Evolutionary conservation across 352 stramenopile species (phyloP).

Genomic region (Globisporangium canariense): DNA sequence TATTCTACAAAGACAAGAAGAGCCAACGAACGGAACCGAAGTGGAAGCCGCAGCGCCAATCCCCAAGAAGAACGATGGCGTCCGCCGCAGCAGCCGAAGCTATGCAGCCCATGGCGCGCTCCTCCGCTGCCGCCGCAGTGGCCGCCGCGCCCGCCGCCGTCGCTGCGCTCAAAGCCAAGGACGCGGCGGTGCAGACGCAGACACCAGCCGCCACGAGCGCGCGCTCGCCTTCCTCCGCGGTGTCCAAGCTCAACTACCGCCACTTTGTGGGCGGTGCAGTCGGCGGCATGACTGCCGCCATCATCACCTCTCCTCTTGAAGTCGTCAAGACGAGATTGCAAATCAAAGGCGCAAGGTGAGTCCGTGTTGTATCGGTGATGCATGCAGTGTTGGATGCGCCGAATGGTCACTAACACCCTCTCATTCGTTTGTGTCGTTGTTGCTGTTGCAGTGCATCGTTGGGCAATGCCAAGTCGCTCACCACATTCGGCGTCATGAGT

Average conservation of each 20-base stretch:
- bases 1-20: slow-evolving; percentile 13
- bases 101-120: slow-evolving; percentile 14
- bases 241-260: slow-evolving; percentile 32
- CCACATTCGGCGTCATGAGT: slow-evolving; percentile 80
- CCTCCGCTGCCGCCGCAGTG: slow-evolving; percentile 7
- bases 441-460: slow-evolving; percentile 38
- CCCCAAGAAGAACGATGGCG: slow-evolving; percentile 7
- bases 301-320: slow-evolving; percentile 82
- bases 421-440: neutral
- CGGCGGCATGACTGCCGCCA: slow-evolving; percentile 75
- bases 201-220: slow-evolving; percentile 13
- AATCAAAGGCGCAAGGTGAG: slow-evolving; percentile 62
- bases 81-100: slow-evolving; percentile 12
- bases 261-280: slow-evolving; percentile 77
- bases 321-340: slow-evolving; percentile 86
- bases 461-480: slow-evolving; percentile 42
- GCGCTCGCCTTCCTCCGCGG: slow-evolving; percentile 2
- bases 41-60: neutral
- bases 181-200: neutral
- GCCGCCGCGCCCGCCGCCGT: slow-evolving; percentile 4
- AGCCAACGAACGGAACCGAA: slow-evolving; percentile 6
- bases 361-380: neutral
- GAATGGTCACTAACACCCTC: neutral
- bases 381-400: neutral
- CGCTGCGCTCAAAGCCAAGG: slow-evolving; percentile 12